Percentiles rank a stretch among this genome's conserved stretches.
Conservation (phyloP, 2,329 filamentous ascomycete species). For the Trichoderma sp. region DNA sequence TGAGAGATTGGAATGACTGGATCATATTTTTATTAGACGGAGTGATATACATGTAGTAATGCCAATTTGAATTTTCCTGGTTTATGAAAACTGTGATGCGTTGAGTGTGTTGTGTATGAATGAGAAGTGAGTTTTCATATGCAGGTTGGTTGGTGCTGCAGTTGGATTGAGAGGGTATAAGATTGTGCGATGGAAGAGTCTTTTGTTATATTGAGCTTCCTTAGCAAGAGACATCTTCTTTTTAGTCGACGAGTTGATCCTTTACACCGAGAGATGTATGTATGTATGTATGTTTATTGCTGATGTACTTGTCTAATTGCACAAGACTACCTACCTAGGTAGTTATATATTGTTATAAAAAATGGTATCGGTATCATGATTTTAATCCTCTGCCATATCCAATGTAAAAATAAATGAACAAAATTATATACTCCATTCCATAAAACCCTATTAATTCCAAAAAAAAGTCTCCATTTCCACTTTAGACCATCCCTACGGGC, state of each 20-base stretch:
- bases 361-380: constrained; percentile 17
- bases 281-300: no score
- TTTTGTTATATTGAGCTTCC: neutral
- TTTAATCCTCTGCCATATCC: neutral
- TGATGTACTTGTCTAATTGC: neutral
- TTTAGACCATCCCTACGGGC: constrained; percentile 5
- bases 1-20: constrained; percentile 3
- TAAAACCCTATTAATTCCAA: neutral
- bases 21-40: constrained; percentile 16
- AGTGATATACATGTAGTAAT: neutral
- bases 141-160: neutral
- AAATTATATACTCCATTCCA: neutral
- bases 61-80: constrained; percentile 5
- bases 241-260: no score
- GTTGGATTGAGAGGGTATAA: neutral
- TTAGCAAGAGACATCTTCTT: no score
- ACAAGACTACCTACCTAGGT: neutral
- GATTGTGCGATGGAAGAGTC: neutral
- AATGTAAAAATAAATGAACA: neutral
- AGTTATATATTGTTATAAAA: no score
- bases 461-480: neutral
- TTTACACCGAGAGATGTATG: no score
- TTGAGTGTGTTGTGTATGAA: neutral
- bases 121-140: no score
- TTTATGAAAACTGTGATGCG: neutral